Base-by-base conservation (phyloP, 306 rosid species). In the Castanea sativa region DNA sequence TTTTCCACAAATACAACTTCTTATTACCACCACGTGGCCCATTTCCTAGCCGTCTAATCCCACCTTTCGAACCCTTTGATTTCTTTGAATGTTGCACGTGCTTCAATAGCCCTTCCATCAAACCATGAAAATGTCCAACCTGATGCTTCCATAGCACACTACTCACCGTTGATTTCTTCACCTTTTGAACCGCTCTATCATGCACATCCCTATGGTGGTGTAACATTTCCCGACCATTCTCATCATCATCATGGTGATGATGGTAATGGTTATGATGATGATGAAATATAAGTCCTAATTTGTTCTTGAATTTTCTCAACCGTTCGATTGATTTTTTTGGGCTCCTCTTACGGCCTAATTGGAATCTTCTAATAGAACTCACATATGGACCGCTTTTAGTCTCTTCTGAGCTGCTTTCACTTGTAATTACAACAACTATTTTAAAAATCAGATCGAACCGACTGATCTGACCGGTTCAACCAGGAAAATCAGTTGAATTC, bases 221-320 rank as follows among this genome's bases (percentile, higher is more conserved):
- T 69, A 92, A 85, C 56, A 85, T 78, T 80, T 79, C 82, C 61
- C 35, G 30, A 60, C 6, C 55, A 20, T 56, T 15, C 32, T 61
- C 76, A 65, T 70, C 56, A 5, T 6, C 21, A 64, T 18, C 61
- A 43, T 85, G 85, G 38, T 87, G 87, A n/a, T 91, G 85, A 2
- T 86, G 90, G 52, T 86, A 90, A 0, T 88, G 97, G 1, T 93
- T 93, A 1, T 93, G 96, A 16, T 92, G 97, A 72, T 90, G 97
- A 77, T 92, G 93, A 82, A 92, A 92, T 86, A 92, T 87, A 49
- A 90, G 73, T 49, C 96, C 92, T 73, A 92, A 67, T 88, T 81
- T 90, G 84, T 89, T 90, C 76, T 88, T 94, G 55, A 94, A 72
- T 81, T 80, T 84, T 78, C 80, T 88, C 10, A 92, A 74, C 56